Evolutionary conservation across 140 eudicot genomes (phyloP), one percentile per base, ranked within the genome.

Genomic region (Eryngium alpinum): DNA sequence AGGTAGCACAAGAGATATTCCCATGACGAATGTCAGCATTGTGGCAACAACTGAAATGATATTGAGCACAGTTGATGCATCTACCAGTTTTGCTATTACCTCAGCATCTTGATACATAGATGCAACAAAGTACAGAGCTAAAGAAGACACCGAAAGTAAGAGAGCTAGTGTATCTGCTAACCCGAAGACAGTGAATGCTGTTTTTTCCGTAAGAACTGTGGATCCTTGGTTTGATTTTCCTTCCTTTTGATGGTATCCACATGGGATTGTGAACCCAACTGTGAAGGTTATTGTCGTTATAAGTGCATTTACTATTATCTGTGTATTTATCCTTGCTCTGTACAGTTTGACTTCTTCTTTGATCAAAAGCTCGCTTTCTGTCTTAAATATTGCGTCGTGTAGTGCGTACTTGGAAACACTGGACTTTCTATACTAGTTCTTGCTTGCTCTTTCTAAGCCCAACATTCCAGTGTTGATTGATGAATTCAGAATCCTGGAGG

Each of bases 361-460:
- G 7, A 6, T n/a, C 29, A 24, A 62, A 0, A 0, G 0, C 12
- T 62, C 25, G 9, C 2, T n/a, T 1, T 1, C 13, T n/a, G 9
- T 5, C 1, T 22, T 0, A 60, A 60, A 7, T 9, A 60, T 4
- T 0, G 1, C 67, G n/a, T 60, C 67, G 0, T 1, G 1, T 22
- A 10, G 21, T 28, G 28, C n/a, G 21, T 22, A 60, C 27, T 59
- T 0, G 65, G 22, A 25, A 59, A 25, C 65, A 21, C 65, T 21
- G 19, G 19, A 59, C 65, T 59, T 21, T 19, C 3, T 2, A 1
- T n/a, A n/a, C n/a, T n/a, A n/a, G n/a, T n/a, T n/a, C n/a, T n/a
- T n/a, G n/a, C n/a, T n/a, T n/a, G n/a, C 19, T 19, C 27, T 2
- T 3, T 59, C 19, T 59, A n/a, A n/a, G n/a, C 19, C 27, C 7